Conservation (phyloP, 2,329 filamentous ascomycete genomes). For the Cryphonectria radicalis region DNA sequence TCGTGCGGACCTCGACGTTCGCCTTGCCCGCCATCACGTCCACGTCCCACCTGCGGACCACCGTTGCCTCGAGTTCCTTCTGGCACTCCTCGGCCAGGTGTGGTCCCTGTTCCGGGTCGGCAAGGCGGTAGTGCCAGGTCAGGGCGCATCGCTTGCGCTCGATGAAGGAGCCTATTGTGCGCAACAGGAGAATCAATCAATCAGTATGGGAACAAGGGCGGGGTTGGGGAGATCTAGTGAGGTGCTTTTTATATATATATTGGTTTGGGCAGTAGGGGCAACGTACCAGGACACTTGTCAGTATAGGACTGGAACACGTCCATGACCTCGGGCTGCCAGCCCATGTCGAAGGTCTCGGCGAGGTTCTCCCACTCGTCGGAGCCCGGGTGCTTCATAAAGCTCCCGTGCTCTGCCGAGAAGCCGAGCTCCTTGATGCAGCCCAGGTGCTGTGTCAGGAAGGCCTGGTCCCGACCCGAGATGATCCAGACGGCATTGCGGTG, state of each 20-base stretch:
- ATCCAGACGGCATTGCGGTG: conserved; percentile 94
- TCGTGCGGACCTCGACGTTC: conserved; percentile 94
- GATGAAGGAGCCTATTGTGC: conserved; percentile 74
- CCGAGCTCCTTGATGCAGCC: conserved; percentile 89
- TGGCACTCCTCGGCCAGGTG: conserved; percentile 83
- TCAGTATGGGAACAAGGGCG: background rate
- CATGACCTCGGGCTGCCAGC: conserved; percentile 86
- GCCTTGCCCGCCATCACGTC: conserved; percentile 98
- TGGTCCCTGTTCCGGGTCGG: conserved; percentile 81
- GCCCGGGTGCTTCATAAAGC: conserved; percentile 85
- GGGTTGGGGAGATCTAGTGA: no score
- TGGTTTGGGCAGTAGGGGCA: no score
- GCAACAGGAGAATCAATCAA: background rate
- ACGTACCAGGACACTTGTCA: conserved; percentile 76
- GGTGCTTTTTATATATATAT: no score
- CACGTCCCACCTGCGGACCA: conserved; percentile 82
- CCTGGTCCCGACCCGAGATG: conserved; percentile 91
- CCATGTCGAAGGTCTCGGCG: conserved; percentile 85
- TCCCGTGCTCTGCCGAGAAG: conserved; percentile 96
- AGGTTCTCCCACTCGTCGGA: conserved; percentile 84
- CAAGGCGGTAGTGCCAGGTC: conserved; percentile 96
- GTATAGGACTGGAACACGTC: conserved; percentile 87
- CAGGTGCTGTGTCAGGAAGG: conserved; percentile 87
- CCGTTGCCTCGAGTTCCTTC: conserved; percentile 76
- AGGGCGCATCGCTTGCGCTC: conserved; percentile 92